These are phyloP conservation scores for Cercophora sp. DNA, from an alignment of 495 filamentous ascomycete species.

Conservation along the genomic window DNA sequence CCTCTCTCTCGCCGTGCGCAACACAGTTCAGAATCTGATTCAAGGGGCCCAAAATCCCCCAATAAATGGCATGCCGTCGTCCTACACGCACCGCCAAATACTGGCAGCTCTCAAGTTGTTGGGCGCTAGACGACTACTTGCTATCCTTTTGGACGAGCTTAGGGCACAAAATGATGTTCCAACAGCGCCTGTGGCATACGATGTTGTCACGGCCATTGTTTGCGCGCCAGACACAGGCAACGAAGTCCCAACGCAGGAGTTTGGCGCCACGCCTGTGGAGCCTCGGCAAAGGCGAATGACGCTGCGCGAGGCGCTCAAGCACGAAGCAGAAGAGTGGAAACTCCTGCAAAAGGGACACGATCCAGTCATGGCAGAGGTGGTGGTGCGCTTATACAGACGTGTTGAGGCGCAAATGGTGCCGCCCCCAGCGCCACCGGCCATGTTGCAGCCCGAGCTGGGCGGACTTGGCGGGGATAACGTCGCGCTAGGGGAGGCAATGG, in stretches of 20 bases:
- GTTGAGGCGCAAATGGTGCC: conserved; percentile 59
- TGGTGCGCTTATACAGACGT: conserved; percentile 71
- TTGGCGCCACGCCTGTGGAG: conserved; percentile 20
- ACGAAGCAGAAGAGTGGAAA: conserved; percentile 59
- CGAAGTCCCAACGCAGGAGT: conserved; percentile 39
- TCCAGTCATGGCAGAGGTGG: conserved; percentile 56
- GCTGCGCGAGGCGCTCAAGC: conserved; percentile 67
- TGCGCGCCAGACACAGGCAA: conserved; percentile 59
- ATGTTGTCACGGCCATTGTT: conserved; percentile 69
- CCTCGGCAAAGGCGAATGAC: conserved; percentile 35
- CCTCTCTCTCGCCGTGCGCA: conserved; percentile 56
- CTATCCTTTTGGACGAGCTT: conserved; percentile 65
- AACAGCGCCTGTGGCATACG: conserved; percentile 62
- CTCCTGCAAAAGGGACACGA: conserved; percentile 60
- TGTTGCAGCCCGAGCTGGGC: conserved; percentile 25
- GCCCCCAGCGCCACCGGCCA: conserved; percentile 24
- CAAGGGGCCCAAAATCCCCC: conserved; percentile 67
- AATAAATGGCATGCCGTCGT: conserved; percentile 61
- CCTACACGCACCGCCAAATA: conserved; percentile 77
- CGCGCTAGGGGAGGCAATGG: conserved; percentile 29
- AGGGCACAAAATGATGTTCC: conserved; percentile 46
- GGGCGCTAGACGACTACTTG: conserved; percentile 60
- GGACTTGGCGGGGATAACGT: conserved; percentile 25
- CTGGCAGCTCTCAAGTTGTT: conserved; percentile 63
- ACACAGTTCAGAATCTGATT: conserved; percentile 63